phyloP scores from a whole-genome alignment of 2,329 filamentous ascomycete genomes.

The Trichoderma brevicompactum region DNA sequence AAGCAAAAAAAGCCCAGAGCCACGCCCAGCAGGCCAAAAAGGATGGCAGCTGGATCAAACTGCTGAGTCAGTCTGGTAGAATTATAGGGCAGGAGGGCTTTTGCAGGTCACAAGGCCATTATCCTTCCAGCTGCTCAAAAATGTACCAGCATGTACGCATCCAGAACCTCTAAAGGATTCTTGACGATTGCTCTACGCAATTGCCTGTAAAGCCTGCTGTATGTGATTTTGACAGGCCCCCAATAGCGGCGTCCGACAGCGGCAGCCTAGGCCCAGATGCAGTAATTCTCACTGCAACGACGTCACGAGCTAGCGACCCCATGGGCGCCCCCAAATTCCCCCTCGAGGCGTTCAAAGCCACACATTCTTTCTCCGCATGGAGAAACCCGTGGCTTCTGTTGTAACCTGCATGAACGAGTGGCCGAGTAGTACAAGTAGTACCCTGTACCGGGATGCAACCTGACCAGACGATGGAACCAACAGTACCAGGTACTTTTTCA shows the following conservation, averaged over 20 bases:
- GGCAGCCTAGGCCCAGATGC: background rate
- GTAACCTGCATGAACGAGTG: background rate
- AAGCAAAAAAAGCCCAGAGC: background rate
- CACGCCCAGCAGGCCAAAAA: background rate
- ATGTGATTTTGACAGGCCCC: too few species aligned
- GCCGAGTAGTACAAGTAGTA: too few species aligned
- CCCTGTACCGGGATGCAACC: slow-evolving; percentile 10
- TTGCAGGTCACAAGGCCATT: slow-evolving; percentile 6
- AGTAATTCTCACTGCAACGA: slow-evolving; percentile 4
- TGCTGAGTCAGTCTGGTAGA: slow-evolving; percentile 11
- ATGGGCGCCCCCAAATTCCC: slow-evolving; percentile 7
- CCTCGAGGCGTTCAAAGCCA: background rate
- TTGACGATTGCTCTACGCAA: too few species aligned
- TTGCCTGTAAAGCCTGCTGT: too few species aligned
- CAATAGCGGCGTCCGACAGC: too few species aligned
- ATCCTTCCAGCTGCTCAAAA: background rate
- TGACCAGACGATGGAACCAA: background rate
- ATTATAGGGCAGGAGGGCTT: background rate
- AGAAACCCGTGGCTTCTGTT: slow-evolving; percentile 1
- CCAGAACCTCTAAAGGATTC: too few species aligned
- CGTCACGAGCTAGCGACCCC: slow-evolving; percentile 27
- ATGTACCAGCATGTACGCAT: too few species aligned
- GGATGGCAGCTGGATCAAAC: background rate
- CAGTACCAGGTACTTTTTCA: background rate
- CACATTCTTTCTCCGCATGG: slow-evolving; percentile 2